Evolutionary conservation across 2,329 filamentous ascomycete species (phyloP), one percentile per base, ranked within the genome.

Genomic region (Fusarium fracticaudum): DNA sequence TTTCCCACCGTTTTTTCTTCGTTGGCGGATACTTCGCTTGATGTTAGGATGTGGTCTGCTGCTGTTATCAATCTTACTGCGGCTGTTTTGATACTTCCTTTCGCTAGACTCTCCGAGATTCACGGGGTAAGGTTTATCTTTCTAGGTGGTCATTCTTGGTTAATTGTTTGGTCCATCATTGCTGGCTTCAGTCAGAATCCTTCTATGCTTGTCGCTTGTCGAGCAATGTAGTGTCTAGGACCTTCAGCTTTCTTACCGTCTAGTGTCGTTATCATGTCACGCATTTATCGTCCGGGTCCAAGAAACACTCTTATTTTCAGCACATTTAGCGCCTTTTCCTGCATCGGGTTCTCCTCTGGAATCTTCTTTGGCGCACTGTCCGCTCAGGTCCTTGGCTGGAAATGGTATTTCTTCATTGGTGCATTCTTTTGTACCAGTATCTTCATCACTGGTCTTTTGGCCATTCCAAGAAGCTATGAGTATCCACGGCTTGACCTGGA

Each of bases 1-100:
- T 96, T 95, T 80, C 89, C 88, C 67, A 92, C 93, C 73, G 88
- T 96, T 33, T 82, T 95, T 0, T 93, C 94, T 2, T 89, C 89
- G 0, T 81, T 96, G 7, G 85, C 90, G 17, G 79, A 81, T 17
- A 86, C 89, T 3, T 89, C 93, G 0, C 86, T 81, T 78, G 86
- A 79, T 47, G 90, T 78, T 75, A 88, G 79, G 81, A 94, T 85
- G 81, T 94, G 90, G 93, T 93, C 83, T 75, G 90, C 84, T 80
- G 91, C 84, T 76, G 87, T 91, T 50, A 88, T 91, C 47, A 91
- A 92, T 17, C 78, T 92, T 71, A 85, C 87, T 1, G 85, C 88
- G 0, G 88, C 87, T 12, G 83, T 85, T 3, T 84, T 91, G 3
- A 86, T 95, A 2, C 90, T 93, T 64, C 87, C 92, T 0, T 86